These are phyloP conservation scores for Wickerhamiella infanticola DNA, from an alignment of 1,139 yeast genomes.

Conservation along the genomic window DNA sequence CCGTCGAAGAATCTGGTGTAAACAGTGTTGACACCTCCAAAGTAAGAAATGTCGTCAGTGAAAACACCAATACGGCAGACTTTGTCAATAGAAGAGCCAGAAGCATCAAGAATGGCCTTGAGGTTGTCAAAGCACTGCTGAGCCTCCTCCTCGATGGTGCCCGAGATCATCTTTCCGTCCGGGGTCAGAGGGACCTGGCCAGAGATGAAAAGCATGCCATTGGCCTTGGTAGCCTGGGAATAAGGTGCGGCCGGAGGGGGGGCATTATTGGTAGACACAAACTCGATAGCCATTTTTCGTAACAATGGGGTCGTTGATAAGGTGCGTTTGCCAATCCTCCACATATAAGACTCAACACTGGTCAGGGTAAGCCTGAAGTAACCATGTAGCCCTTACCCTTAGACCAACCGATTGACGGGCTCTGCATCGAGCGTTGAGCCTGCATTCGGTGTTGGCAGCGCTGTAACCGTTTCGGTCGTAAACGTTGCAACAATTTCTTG, in stretches of 20 bases:
- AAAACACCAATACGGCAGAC: conserved; percentile 77
- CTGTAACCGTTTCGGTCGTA: background rate
- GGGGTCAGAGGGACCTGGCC: conserved; percentile 91
- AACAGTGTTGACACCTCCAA: conserved; percentile 67
- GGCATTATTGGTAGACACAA: conserved; percentile 44
- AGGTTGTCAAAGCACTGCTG: conserved; percentile 74
- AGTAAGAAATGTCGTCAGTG: conserved; percentile 75
- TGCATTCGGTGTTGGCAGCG: background rate
- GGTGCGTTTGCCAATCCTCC: background rate
- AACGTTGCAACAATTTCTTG: background rate
- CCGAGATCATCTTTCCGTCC: conserved; percentile 57
- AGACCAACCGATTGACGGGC: too few relatives aligned
- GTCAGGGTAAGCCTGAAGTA: too few relatives aligned
- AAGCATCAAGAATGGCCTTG: conserved; percentile 58
- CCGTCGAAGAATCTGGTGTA: conserved; percentile 64
- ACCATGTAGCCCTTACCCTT: too few relatives aligned
- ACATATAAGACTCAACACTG: too few relatives aligned
- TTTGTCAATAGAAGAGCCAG: conserved; percentile 67
- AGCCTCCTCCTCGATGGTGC: conserved; percentile 60
- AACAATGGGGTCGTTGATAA: background rate
- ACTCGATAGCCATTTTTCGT: conserved; percentile 9
- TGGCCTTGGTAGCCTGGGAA: conserved; percentile 79
- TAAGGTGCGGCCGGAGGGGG: conserved; percentile 95
- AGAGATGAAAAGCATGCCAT: conserved; percentile 65
- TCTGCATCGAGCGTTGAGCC: too few relatives aligned